These are phyloP conservation scores for Ceriops tagal DNA, from an alignment of 345 rosid species.

Conservation along the genomic window DNA sequence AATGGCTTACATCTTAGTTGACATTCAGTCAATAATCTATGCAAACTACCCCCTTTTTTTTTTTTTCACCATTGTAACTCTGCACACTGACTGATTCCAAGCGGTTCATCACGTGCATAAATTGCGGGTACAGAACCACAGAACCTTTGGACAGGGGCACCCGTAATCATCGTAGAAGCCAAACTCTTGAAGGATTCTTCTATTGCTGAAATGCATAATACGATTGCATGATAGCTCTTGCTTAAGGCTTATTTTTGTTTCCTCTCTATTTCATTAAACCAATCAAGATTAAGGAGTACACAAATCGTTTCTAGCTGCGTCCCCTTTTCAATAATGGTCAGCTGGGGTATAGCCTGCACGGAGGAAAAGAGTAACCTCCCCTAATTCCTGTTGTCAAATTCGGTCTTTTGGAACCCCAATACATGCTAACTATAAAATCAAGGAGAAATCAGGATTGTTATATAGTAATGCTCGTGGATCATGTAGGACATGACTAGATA, in stretches of 20 bases:
- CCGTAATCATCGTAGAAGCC: background rate
- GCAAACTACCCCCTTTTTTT: no score
- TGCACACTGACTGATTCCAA: no score
- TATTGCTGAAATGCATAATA: conserved; percentile 2
- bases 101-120: no score
- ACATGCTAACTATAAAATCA: conserved; percentile 1
- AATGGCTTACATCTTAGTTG: no score
- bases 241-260: no score
- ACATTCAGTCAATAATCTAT: no score
- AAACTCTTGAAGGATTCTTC: background rate
- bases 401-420: conserved; percentile 5
- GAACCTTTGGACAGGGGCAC: no score
- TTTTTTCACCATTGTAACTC: no score
- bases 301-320: background rate
- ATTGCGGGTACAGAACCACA: no score
- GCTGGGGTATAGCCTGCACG: conserved; percentile 1
- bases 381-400: conserved; percentile 6
- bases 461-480: conserved; percentile 1
- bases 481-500: conserved; percentile 1
- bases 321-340: background rate
- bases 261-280: background rate
- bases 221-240: background rate
- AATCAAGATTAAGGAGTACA: conserved; percentile 3
- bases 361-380: background rate
- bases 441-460: conserved; percentile 2